Evolutionary conservation across 2,329 filamentous ascomycete genomes (phyloP).

Genomic region (Cercospora nicotianae): DNA sequence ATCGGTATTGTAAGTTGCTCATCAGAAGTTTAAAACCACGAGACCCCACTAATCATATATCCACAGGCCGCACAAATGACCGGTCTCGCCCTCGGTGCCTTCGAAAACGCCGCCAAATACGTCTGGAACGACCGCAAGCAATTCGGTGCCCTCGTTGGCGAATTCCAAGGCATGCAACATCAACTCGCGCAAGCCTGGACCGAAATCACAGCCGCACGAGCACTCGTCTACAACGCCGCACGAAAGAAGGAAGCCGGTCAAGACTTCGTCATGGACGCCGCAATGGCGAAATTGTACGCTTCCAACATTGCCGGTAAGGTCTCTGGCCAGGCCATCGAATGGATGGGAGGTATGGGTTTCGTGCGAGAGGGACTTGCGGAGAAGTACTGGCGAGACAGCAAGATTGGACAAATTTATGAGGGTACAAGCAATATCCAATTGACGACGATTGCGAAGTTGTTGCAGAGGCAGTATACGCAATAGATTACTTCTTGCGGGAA

Average conservation of each 20-base stretch:
- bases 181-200: constrained; percentile 95
- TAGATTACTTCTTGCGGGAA: neutral
- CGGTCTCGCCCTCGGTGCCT: constrained; percentile 87
- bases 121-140: constrained; percentile 98
- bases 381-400: constrained; percentile 97
- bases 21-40: neutral
- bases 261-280: constrained; percentile 91
- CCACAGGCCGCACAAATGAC: constrained; percentile 83
- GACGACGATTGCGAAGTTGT: constrained; percentile 67
- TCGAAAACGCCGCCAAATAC: constrained; percentile 90
- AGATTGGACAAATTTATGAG: constrained; percentile 86
- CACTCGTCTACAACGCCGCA: constrained; percentile 91
- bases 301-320: constrained; percentile 90
- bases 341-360: constrained; percentile 99
- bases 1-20: constrained; percentile 72
- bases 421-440: constrained; percentile 77
- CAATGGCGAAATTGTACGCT: constrained; percentile 96
- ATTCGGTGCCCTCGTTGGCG: constrained; percentile 88
- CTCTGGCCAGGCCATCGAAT: constrained; percentile 83
- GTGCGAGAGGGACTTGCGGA: constrained; percentile 93
- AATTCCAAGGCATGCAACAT: constrained; percentile 99
- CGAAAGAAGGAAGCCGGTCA: constrained; percentile 97
- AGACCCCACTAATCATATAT: neutral
- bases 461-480: constrained; percentile 67
- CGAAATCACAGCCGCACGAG: constrained; percentile 87